Base-by-base conservation (phyloP, 2,329 filamentous ascomycete species). In the Lachnellula arida region DNA sequence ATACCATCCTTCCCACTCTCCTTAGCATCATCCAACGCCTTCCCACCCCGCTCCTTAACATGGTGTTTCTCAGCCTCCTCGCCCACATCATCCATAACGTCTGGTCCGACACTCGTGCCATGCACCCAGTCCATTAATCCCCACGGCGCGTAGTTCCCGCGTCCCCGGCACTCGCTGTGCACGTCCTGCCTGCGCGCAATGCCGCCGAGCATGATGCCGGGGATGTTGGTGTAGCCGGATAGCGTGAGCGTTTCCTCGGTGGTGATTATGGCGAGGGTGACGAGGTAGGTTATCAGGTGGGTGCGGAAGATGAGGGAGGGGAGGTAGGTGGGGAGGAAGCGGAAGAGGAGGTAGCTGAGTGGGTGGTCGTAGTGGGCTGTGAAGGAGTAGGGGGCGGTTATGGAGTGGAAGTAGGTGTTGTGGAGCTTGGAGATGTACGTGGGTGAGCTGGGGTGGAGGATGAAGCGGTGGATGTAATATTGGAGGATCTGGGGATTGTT, bases 401-500 rank as follows among this genome's bases (percentile, higher is more conserved):
- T 74, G 48, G 76, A 71, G 72, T 89, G 84, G 65, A 74, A 74
- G 67, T 76, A 78, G 52, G 64, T 50, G 48, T 66, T 58, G 68
- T 82, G 76, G 50, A 78, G 71, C 5, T 62, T 68, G 7, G 75
- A 74, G 23, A 81, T 57, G 28, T 66, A 69, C 32, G 56, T 65
- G 15, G 67, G 64, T 0, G 70, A 63, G 67, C 71, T 23, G 61
- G 68, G 44, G 72, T 96, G 91, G 8, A 96, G 78, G 25, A 87
- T 57, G 66, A 81, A 81, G 51, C 88, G 85, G 73, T 96, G 91
- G 62, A 90, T 78, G 64, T 84, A 80, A 70, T 95, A 96, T 55
- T 85, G 81, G 11, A 91, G 68, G 6, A 83, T 65, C 74, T 89
- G 22, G 15, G 15, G 9, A 3, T 17, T 37, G 39, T 63, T 35